Percentiles rank a stretch among this genome's conserved stretches.
Evolutionary conservation across 169 alveolate genomes (phyloP).

Genomic region (Plasmodium billcollinsi): DNA sequence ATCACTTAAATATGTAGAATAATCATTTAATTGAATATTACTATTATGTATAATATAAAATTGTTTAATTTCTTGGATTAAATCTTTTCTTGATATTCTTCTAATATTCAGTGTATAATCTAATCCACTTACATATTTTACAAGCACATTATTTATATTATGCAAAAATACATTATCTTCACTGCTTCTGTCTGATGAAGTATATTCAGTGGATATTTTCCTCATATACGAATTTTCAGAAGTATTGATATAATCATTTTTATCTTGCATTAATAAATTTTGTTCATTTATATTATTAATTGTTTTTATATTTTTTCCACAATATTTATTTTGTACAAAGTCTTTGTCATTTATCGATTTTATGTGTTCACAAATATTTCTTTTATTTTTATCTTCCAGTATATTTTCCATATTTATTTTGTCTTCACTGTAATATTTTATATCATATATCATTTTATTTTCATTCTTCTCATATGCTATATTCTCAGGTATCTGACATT

Average conservation of each 20-base stretch:
- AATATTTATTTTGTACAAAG: neutral
- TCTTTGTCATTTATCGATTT: neutral
- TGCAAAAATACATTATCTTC: slow-evolving; percentile 15
- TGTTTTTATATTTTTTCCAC: neutral
- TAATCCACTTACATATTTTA: slow-evolving; percentile 48
- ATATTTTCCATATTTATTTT: slow-evolving; percentile 10
- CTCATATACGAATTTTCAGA: neutral
- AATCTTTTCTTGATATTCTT: slow-evolving; percentile 39
- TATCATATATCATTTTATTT: neutral
- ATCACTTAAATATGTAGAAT: slow-evolving; percentile 40
- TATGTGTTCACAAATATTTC: neutral
- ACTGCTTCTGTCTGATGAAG: slow-evolving; percentile 7
- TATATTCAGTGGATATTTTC: too few relatives aligned
- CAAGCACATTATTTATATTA: slow-evolving; percentile 24
- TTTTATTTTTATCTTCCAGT: neutral
- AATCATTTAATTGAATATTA: slow-evolving; percentile 31
- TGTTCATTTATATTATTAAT: slow-evolving; percentile 1
- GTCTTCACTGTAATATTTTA: neutral
- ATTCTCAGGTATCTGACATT: slow-evolving; percentile 8
- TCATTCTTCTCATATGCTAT: slow-evolving; percentile 1
- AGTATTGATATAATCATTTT: neutral
- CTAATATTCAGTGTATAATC: slow-evolving; percentile 68
- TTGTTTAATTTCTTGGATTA: slow-evolving; percentile 67
- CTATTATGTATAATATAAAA: slow-evolving; percentile 66
- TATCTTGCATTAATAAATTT: slow-evolving; percentile 8